A percentile compares a stretch with the other conserved stretches of the same genome.
Conservation (phyloP, 176 grass and related monocot species). For the Carex littledalei region DNA sequence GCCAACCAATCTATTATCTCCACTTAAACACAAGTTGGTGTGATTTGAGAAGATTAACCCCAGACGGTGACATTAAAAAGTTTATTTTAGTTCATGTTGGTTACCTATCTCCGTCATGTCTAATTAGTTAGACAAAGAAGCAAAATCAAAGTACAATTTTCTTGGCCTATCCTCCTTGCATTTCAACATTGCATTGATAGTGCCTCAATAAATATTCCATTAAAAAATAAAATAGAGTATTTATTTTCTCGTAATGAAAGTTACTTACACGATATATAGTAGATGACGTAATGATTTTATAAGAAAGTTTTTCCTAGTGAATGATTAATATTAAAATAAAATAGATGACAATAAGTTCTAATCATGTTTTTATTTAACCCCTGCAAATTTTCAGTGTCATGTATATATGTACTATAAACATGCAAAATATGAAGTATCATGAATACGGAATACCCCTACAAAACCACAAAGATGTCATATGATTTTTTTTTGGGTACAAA, state of each 20-base stretch:
- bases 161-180: not conserved
- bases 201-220: not conserved
- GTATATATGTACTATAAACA: not conserved
- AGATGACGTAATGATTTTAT: not conserved
- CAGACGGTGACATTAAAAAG: not conserved
- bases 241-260: not conserved
- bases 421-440: not conserved
- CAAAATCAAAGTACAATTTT: constrained; percentile 1
- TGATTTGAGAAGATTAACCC: constrained; percentile 1
- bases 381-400: not conserved
- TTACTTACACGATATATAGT: not conserved
- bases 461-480: not conserved
- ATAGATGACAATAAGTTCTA: not conserved
- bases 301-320: not conserved
- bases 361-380: not conserved
- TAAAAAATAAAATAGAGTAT: not conserved
- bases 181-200: not conserved
- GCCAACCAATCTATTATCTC: constrained; percentile 19
- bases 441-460: not conserved
- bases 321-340: not conserved
- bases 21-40: constrained; percentile 1
- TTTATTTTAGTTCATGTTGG: constrained; percentile 2
- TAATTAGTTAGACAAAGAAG: constrained; percentile 9
- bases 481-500: not conserved
- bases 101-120: not conserved